A percentile compares a stretch with the other conserved stretches of the same genome.
Evolutionary conservation across 2,329 filamentous ascomycete species (phyloP).

Genomic region (Apiospora malaysiana): DNA sequence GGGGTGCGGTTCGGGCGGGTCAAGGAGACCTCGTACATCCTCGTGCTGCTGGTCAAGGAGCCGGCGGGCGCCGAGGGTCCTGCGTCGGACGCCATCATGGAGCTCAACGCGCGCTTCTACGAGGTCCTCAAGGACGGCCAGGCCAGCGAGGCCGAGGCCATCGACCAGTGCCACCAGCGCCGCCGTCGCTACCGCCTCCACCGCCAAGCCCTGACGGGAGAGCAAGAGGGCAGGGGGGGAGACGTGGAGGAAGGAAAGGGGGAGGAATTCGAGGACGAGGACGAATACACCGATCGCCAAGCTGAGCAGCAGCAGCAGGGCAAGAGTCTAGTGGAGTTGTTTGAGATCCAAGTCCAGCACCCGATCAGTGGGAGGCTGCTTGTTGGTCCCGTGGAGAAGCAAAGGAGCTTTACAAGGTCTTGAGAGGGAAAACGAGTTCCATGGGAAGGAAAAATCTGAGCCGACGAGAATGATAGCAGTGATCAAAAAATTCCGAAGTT

Average conservation of each 20-base stretch:
- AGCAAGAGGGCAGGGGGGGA: not conserved
- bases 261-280: not conserved
- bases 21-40: constrained; percentile 24
- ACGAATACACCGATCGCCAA: not conserved
- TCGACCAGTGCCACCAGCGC: constrained; percentile 1
- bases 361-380: constrained; percentile 25
- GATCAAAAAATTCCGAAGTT: not conserved
- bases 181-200: not conserved
- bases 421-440: not conserved
- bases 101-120: constrained; percentile 25
- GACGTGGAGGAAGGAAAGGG: not conserved
- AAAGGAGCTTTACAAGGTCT: constrained; percentile 20
- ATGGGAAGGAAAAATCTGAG: not conserved
- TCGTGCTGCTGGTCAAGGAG: constrained; percentile 18
- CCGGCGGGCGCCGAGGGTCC: constrained; percentile 24
- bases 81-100: constrained; percentile 22
- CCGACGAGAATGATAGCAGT: not conserved
- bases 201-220: not conserved
- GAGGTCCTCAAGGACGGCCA: constrained; percentile 23
- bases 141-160: constrained; percentile 20
- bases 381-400: constrained; percentile 27
- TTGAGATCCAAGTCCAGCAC: constrained; percentile 24
- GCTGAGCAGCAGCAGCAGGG: not conserved
- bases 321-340: constrained; percentile 13
- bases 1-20: constrained; percentile 17